These are phyloP conservation scores for Lactarius hengduanensis DNA, from an alignment of 768 basidiomycete species.

Conservation along the genomic window DNA sequence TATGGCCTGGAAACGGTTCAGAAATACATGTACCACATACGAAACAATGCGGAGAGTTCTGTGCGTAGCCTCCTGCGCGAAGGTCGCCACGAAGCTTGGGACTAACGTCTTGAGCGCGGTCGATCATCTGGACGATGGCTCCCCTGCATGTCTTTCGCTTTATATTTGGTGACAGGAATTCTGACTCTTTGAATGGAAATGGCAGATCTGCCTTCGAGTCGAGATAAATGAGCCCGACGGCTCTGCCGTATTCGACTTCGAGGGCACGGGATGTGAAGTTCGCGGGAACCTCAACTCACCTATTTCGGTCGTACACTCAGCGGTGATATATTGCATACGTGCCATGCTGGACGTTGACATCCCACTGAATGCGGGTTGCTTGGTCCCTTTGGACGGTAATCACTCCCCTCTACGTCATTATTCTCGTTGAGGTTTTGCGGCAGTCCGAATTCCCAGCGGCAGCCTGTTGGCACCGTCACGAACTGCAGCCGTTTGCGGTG, in stretches of 20 bases:
- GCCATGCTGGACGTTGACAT: slow-evolving; percentile 85
- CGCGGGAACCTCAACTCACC: slow-evolving; percentile 85
- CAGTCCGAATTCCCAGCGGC: slow-evolving; percentile 78
- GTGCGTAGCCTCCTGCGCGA: slow-evolving; percentile 80
- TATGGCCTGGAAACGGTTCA: slow-evolving; percentile 86
- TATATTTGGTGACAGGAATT: background rate
- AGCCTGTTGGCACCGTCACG: slow-evolving; percentile 78
- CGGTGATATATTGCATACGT: slow-evolving; percentile 87
- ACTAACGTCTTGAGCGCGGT: slow-evolving; percentile 62
- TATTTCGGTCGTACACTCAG: slow-evolving; percentile 82
- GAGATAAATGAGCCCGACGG: slow-evolving; percentile 73
- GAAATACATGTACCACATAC: slow-evolving; percentile 91
- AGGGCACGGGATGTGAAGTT: slow-evolving; percentile 79
- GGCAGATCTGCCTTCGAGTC: slow-evolving; percentile 69
- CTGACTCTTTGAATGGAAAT: slow-evolving; percentile 8
- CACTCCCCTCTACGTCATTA: slow-evolving; percentile 19
- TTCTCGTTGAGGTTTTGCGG: slow-evolving; percentile 24
- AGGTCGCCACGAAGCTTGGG: slow-evolving; percentile 70
- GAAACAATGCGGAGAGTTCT: slow-evolving; percentile 81
- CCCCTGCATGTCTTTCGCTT: slow-evolving; percentile 54
- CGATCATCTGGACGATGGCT: slow-evolving; percentile 88
- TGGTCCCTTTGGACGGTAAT: slow-evolving; percentile 79
- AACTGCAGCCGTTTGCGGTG: slow-evolving; percentile 89
- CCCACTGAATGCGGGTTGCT: slow-evolving; percentile 91
- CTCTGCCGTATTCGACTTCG: slow-evolving; percentile 82